Conservation (phyloP, 768 basidiomycete genomes). For the Gymnopilus dilepis region DNA sequence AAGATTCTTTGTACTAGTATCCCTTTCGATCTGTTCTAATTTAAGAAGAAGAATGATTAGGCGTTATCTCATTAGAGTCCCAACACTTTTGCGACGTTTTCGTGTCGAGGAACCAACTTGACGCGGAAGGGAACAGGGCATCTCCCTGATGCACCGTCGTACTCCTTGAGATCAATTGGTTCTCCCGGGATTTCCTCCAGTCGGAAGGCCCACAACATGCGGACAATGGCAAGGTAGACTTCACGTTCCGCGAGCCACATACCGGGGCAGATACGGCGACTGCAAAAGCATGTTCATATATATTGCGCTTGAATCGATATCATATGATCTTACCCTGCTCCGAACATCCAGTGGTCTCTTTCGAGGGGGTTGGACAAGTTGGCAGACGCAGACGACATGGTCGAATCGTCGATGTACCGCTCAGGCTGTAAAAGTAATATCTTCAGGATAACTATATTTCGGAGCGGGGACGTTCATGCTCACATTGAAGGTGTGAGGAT, state of each 20-base stretch:
- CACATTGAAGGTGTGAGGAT: conserved; percentile 42
- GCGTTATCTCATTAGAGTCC: not conserved
- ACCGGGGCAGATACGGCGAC: conserved; percentile 48
- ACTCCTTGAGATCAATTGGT: conserved; percentile 50
- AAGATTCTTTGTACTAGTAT: too few species aligned
- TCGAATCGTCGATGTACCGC: conserved; percentile 45
- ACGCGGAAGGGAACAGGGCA: conserved; percentile 49
- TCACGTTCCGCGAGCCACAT: conserved; percentile 52
- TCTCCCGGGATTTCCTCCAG: conserved; percentile 46
- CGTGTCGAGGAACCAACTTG: conserved; percentile 36
- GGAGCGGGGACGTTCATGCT: not conserved
- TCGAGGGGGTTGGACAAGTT: conserved; percentile 46
- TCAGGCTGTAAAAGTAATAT: conserved; percentile 39
- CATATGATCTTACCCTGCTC: conserved; percentile 44
- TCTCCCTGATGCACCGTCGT: conserved; percentile 51
- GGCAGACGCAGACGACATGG: conserved; percentile 47
- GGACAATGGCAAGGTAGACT: conserved; percentile 48
- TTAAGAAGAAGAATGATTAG: not conserved
- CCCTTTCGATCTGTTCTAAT: too few species aligned
- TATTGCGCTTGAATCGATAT: not conserved
- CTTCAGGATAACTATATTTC: not conserved
- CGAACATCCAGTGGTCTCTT: conserved; percentile 58
- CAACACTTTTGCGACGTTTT: conserved; percentile 34
- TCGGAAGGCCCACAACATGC: conserved; percentile 53
- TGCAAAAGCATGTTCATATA: conserved; percentile 3